These are phyloP conservation scores for Penicillium brevicompactum DNA, from an alignment of 2,329 filamentous ascomycete species.

Conservation along the genomic window DNA sequence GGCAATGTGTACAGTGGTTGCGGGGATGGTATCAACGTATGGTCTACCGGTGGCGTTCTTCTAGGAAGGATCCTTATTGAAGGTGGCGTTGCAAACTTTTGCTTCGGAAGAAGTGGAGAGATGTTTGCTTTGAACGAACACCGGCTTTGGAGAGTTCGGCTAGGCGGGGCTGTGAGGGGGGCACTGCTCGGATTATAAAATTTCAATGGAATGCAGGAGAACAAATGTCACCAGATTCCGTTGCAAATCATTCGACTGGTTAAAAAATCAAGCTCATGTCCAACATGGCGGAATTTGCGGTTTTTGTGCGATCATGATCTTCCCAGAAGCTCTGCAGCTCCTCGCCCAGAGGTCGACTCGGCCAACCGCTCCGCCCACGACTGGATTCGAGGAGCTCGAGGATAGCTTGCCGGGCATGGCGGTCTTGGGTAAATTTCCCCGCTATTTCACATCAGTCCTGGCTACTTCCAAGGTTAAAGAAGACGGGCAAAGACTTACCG, in stretches of 20 bases:
- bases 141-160: slow-evolving; percentile 46
- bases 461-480: not conserved
- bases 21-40: slow-evolving; percentile 58
- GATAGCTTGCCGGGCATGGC: not conserved
- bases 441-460: slow-evolving; percentile 3
- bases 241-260: no score
- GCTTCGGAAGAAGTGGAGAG: slow-evolving; percentile 44
- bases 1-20: slow-evolving; percentile 61
- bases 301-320: not conserved
- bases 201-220: not conserved
- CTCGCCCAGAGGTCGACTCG: not conserved
- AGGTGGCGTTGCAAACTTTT: slow-evolving; percentile 51
- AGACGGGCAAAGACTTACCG: slow-evolving; percentile 9
- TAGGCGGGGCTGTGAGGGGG: slow-evolving; percentile 22
- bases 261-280: no score
- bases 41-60: slow-evolving; percentile 50
- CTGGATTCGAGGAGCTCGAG: not conserved
- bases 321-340: not conserved
- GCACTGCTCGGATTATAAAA: slow-evolving; percentile 8
- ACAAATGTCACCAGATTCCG: no score
- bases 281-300: no score
- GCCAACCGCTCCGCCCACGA: not conserved
- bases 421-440: slow-evolving; percentile 17
- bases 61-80: slow-evolving; percentile 60
- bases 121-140: slow-evolving; percentile 50